Evolutionary conservation across 164 flowering plant species (phyloP).

Genomic region (Amborella trichopoda): DNA sequence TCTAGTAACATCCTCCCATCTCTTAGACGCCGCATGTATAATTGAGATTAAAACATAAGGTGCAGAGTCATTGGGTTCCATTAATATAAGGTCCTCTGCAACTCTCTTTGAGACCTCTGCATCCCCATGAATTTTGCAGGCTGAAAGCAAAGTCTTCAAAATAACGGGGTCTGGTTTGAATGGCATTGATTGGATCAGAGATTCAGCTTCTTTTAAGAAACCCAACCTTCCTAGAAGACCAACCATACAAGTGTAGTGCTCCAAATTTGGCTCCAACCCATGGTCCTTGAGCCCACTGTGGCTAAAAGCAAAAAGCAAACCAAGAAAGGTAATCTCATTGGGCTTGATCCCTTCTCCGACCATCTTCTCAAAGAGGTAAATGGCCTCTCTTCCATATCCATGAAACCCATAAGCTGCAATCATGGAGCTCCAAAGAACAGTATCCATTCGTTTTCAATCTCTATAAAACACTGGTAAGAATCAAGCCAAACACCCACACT

Average conservation of each 20-base stretch:
- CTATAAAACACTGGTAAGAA: constrained; percentile 38
- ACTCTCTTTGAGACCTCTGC: constrained; percentile 48
- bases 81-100: constrained; percentile 31
- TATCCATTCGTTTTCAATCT: no score
- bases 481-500: constrained; percentile 65
- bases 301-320: constrained; percentile 63
- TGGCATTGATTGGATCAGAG: constrained; percentile 51
- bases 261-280: constrained; percentile 46
- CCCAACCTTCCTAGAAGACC: constrained; percentile 74
- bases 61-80: constrained; percentile 55
- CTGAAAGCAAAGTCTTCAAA: constrained; percentile 74
- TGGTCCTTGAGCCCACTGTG: constrained; percentile 60
- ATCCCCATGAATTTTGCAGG: constrained; percentile 59
- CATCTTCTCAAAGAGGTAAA: constrained; percentile 40
- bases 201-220: constrained; percentile 53
- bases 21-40: constrained; percentile 41
- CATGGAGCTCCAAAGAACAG: constrained; percentile 64
- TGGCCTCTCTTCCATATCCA: constrained; percentile 49
- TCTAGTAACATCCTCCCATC: constrained; percentile 51
- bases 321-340: constrained; percentile 60
- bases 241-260: constrained; percentile 66
- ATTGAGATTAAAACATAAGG: constrained; percentile 57
- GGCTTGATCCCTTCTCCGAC: constrained; percentile 32
- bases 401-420: constrained; percentile 76
- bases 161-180: constrained; percentile 44